phyloP scores from a whole-genome alignment of 257 asterid genomes.

The Nicotiana tabacum region DNA sequence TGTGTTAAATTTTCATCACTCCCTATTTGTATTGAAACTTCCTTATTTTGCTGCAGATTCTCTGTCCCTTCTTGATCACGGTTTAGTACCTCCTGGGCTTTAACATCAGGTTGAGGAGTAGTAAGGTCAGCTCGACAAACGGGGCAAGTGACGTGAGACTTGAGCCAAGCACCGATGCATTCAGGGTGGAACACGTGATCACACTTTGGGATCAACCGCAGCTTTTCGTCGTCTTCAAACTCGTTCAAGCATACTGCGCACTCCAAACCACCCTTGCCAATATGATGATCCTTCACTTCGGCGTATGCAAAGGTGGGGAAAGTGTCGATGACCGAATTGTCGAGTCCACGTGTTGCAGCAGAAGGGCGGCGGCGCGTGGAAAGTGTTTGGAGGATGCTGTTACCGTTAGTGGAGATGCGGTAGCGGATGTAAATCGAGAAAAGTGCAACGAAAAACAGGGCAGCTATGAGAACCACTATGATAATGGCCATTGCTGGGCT shows the following conservation, averaged over 20 bases:
- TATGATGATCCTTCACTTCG: slow-evolving; percentile 78
- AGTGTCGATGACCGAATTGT: slow-evolving; percentile 44
- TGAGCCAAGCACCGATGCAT: slow-evolving; percentile 90
- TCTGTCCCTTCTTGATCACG: background rate
- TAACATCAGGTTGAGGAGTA: slow-evolving; percentile 25
- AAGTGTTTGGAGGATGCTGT: slow-evolving; percentile 34
- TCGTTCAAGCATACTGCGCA: slow-evolving; percentile 94
- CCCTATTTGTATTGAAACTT: slow-evolving; percentile 35
- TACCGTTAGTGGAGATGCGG: slow-evolving; percentile 37
- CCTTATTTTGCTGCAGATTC: slow-evolving; percentile 18
- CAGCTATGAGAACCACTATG: slow-evolving; percentile 65
- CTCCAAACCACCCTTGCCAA: slow-evolving; percentile 74
- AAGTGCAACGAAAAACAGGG: slow-evolving; percentile 72
- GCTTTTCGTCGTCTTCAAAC: slow-evolving; percentile 62
- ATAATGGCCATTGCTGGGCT: slow-evolving; percentile 80
- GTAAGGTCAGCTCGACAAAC: slow-evolving; percentile 76
- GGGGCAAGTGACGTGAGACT: slow-evolving; percentile 83
- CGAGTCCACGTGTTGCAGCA: slow-evolving; percentile 53
- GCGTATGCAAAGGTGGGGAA: slow-evolving; percentile 80
- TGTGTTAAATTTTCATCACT: slow-evolving; percentile 8
- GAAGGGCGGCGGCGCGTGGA: slow-evolving; percentile 37
- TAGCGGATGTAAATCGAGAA: slow-evolving; percentile 82
- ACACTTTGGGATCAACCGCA: slow-evolving; percentile 81
- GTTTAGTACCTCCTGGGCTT: background rate
- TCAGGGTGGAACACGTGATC: slow-evolving; percentile 93